Conservation (phyloP, 306 rosid species). For the Citrullus colocynthis region DNA sequence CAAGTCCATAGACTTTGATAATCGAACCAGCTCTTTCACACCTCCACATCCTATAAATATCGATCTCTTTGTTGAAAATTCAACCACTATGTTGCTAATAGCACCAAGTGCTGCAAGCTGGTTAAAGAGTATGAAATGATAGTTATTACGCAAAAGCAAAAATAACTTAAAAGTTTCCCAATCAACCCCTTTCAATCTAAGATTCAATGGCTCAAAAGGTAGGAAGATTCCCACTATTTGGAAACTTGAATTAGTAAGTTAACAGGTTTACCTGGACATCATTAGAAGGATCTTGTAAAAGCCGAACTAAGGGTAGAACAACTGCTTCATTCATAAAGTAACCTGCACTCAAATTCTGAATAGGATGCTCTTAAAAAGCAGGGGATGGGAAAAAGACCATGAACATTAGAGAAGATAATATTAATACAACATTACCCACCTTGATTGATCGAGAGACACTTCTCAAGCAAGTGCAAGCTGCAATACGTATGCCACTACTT, state of each 20-base stretch:
- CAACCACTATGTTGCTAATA: conserved; percentile 70
- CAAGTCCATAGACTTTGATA: conserved; percentile 81
- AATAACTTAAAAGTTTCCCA: not conserved
- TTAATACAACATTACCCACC: conserved; percentile 31
- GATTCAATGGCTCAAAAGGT: not conserved
- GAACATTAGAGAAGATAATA: not conserved
- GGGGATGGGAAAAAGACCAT: not conserved
- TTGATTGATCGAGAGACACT: conserved; percentile 81
- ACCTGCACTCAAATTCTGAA: conserved; percentile 95
- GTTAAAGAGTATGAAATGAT: conserved; percentile 17
- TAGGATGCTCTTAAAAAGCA: conserved; percentile 27
- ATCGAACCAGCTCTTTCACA: conserved; percentile 60
- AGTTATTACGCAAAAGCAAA: not conserved
- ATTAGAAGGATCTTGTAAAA: conserved; percentile 56
- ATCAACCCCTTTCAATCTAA: not conserved
- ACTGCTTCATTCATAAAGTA: conserved; percentile 64
- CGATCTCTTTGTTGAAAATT: conserved; percentile 46
- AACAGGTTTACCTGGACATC: conserved; percentile 62
- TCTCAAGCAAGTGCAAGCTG: conserved; percentile 92
- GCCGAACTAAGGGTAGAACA: conserved; percentile 64
- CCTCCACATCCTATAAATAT: conserved; percentile 65
- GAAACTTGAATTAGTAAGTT: not conserved
- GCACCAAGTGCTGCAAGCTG: conserved; percentile 91
- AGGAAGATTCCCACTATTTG: not conserved
- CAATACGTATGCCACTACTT: conserved; percentile 48